A percentile compares a stretch with the other conserved stretches of the same genome.
phyloP scores from a whole-genome alignment of 768 basidiomycete genomes.

The Cystofilobasidium capitatum region DNA sequence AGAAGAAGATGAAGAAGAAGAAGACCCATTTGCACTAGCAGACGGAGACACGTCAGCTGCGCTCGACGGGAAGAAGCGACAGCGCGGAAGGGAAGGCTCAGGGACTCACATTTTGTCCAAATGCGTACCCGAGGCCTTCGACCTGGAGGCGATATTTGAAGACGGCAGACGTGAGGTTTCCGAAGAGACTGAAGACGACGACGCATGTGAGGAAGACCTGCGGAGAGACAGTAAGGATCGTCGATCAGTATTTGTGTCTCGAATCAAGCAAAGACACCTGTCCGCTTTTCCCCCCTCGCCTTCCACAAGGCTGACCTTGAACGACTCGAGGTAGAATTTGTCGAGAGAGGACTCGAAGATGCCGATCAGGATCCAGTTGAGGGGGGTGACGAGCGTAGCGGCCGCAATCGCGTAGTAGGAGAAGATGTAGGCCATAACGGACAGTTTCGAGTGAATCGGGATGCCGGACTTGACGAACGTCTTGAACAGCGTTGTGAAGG shows the following conservation, averaged over 20 bases:
- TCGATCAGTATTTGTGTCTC: not conserved
- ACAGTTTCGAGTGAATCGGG: slow-evolving; percentile 48
- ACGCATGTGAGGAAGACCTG: slow-evolving; percentile 10
- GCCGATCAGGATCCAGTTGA: slow-evolving; percentile 10
- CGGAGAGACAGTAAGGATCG: not conserved
- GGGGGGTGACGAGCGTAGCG: not conserved
- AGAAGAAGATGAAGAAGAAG: slow-evolving; percentile 3
- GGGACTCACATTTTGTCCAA: too few species aligned
- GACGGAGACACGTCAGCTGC: too few species aligned
- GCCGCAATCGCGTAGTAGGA: not conserved
- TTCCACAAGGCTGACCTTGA: not conserved
- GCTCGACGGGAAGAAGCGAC: too few species aligned
- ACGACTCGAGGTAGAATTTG: slow-evolving; percentile 2
- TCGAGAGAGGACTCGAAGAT: not conserved
- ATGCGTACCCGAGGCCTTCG: slow-evolving; percentile 33
- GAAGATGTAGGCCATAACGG: slow-evolving; percentile 32
- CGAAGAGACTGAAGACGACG: slow-evolving; percentile 13
- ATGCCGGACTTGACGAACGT: slow-evolving; percentile 40
- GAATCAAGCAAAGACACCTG: not conserved
- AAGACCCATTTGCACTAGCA: slow-evolving; percentile 35
- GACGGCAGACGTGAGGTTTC: slow-evolving; percentile 20
- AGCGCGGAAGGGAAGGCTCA: too few species aligned
- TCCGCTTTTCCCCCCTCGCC: too few species aligned
- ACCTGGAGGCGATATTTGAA: slow-evolving; percentile 37
- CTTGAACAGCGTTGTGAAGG: slow-evolving; percentile 51